Base-by-base conservation (phyloP, 202 grass and related monocot species). In the Cymbopogon flexuosus region DNA sequence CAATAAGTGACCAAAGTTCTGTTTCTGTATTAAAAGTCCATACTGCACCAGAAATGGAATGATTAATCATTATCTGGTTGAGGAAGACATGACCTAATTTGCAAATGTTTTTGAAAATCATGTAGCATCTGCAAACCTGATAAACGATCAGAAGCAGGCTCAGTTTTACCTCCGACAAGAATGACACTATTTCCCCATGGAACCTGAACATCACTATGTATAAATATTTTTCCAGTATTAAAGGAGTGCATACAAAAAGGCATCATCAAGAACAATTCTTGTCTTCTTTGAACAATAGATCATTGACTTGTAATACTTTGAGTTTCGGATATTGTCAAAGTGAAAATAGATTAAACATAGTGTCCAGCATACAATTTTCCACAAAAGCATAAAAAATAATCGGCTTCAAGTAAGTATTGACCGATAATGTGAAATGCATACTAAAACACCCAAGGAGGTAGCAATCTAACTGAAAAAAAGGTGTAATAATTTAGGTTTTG, bases 91-190 rank as follows among this genome's bases (percentile, higher is more conserved):
- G 4, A 47, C 29, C 65, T 41, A 67, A 51, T 47, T 58, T 76
- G 15, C 18, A 58, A 39, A 58, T 29, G 12, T 75, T 82, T 70
- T 18, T 5, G 16, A 72, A 29, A 63, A 81, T 52, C 18, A 92
- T 29, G 10, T 70, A 89, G 66, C 23, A 54, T 59, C 22, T 83
- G 15, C 66, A 72, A 88, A 98, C 96, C 96, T 95, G 92, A 86
- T 76, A 95, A 86, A 80, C 15, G 84, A 79, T 98, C 86, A 65
- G 85, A 85, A 75, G 80, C 62, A 80, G 92, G 96, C 65, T 98
- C 90, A 78, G 86, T 95, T 95, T 88, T 98, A 70, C 96, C 96
- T 30, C 96, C 92, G 3, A 98, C 76, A 89, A 98, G 90, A 65
- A 98, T 89, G 73, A 93, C 84, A 13, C 60, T 93, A 54, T 95